Evolutionary conservation across 2,329 filamentous ascomycete genomes (phyloP).

Genomic region (Rhynchosporium secalis): DNA sequence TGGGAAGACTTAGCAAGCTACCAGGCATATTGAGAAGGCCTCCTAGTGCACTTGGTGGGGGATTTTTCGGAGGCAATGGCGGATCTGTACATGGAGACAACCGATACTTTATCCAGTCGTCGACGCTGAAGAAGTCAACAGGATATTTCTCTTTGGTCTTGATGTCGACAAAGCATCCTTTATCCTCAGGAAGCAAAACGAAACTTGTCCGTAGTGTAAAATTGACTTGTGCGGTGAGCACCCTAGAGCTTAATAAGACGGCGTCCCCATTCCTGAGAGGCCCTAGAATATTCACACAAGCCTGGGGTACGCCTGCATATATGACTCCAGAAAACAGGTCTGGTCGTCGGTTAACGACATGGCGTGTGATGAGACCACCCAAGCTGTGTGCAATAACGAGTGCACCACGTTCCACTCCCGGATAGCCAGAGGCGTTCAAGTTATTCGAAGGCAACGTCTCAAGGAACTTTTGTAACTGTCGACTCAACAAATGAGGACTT

Average conservation of each 20-base stretch:
- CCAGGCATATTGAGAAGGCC: constrained; percentile 41
- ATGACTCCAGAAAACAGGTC: constrained; percentile 84
- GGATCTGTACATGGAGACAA: constrained; percentile 75
- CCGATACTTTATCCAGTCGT: constrained; percentile 77
- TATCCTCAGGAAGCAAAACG: constrained; percentile 80
- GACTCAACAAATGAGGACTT: constrained; percentile 74
- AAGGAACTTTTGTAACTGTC: constrained; percentile 71
- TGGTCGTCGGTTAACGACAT: constrained; percentile 81
- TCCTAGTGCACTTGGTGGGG: constrained; percentile 38
- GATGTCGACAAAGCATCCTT: constrained; percentile 78
- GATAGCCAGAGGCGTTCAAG: constrained; percentile 42
- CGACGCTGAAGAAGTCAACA: constrained; percentile 78
- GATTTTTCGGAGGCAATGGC: constrained; percentile 59
- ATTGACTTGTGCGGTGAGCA: constrained; percentile 89
- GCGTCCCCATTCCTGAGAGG: constrained; percentile 90
- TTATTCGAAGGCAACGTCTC: constrained; percentile 74
- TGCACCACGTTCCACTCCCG: constrained; percentile 63
- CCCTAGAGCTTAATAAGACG: constrained; percentile 82
- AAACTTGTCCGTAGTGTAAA: constrained; percentile 88
- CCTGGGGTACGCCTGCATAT: constrained; percentile 81
- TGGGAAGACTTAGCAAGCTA: constrained; percentile 33
- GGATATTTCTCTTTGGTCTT: constrained; percentile 76
- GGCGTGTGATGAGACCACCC: constrained; percentile 82
- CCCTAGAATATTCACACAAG: constrained; percentile 88
- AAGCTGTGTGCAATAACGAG: constrained; percentile 83